Evolutionary conservation across 305 asterid species (phyloP).

Genomic region (Rubia balearica): DNA sequence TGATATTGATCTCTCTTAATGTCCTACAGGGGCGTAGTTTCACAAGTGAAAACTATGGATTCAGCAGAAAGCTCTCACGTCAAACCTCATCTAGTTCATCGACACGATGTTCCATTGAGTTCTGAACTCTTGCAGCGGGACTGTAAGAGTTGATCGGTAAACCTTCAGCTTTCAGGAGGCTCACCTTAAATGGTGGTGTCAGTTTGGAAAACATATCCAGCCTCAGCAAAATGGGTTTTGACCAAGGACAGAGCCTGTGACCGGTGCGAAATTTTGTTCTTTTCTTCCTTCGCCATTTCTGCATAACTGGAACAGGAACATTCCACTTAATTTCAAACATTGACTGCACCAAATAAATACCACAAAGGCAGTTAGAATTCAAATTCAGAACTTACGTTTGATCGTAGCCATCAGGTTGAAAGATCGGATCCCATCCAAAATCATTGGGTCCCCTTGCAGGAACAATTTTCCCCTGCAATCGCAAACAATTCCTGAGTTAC

Average conservation of each 20-base stretch:
- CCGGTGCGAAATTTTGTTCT: conserved; percentile 87
- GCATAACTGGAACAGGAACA: conserved; percentile 55
- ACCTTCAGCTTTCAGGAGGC: neutral
- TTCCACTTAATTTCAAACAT: conserved; percentile 17
- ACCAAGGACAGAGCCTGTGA: conserved; percentile 74
- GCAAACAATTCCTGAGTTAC: neutral
- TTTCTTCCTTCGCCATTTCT: conserved; percentile 86
- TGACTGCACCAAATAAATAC: neutral
- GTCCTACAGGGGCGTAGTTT: neutral
- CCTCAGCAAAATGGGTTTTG: conserved; percentile 75
- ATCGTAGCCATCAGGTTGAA: conserved; percentile 85
- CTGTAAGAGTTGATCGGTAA: neutral
- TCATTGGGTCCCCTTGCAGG: conserved; percentile 87
- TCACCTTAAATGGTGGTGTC: conserved; percentile 20
- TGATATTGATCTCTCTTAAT: neutral
- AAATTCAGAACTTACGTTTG: conserved; percentile 50
- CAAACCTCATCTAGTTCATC: neutral
- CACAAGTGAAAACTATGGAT: neutral
- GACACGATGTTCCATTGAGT: neutral
- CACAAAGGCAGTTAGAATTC: conserved; percentile 1
- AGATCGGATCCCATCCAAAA: conserved; percentile 95
- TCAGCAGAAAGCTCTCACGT: neutral
- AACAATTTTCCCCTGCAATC: conserved; percentile 83
- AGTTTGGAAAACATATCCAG: conserved; percentile 49
- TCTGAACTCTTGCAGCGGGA: neutral